Conservation (phyloP, 225 moss, liverwort and hornwort genomes). For the Anthoceros angustus region DNA sequence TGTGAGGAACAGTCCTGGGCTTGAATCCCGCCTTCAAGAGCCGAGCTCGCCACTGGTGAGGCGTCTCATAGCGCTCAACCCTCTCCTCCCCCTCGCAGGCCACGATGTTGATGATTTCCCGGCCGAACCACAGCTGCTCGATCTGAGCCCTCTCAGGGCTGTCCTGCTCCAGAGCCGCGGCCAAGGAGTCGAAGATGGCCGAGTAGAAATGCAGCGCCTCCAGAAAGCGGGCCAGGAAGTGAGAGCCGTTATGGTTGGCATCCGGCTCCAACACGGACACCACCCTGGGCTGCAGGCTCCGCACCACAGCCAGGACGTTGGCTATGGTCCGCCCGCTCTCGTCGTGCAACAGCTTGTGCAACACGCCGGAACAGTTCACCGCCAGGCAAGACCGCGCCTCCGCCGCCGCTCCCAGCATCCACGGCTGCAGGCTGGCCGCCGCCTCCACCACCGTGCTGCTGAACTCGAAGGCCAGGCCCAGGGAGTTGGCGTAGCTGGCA, state of each 20-base stretch:
- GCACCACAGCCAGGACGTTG: conserved; percentile 23
- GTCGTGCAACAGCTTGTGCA: conserved; percentile 30
- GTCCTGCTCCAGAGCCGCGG: conserved; percentile 33
- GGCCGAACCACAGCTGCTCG: conserved; percentile 37
- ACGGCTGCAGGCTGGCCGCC: conserved; percentile 1
- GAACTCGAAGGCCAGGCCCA: background rate
- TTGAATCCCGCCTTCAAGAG: background rate
- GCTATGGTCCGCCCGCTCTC: conserved; percentile 25
- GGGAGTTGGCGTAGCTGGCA: background rate
- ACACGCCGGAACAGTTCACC: conserved; percentile 36
- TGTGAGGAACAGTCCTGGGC: background rate
- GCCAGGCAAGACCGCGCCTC: conserved; percentile 13
- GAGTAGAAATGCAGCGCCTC: conserved; percentile 40
- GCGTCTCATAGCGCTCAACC: conserved; percentile 31
- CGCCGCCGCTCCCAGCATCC: background rate
- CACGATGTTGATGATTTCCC: conserved; percentile 41
- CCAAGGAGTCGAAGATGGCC: conserved; percentile 35
- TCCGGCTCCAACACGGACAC: conserved; percentile 35
- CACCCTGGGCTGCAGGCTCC: conserved; percentile 28
- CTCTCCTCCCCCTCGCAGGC: conserved; percentile 44
- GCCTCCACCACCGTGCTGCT: background rate
- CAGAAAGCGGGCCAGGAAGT: conserved; percentile 33
- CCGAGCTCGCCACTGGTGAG: conserved; percentile 9
- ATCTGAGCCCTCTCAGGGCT: conserved; percentile 31
- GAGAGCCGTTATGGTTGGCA: conserved; percentile 31